phyloP scores from a whole-genome alignment of 1,284 basidiomycete genomes.

The Limonomyces culmigenus region DNA sequence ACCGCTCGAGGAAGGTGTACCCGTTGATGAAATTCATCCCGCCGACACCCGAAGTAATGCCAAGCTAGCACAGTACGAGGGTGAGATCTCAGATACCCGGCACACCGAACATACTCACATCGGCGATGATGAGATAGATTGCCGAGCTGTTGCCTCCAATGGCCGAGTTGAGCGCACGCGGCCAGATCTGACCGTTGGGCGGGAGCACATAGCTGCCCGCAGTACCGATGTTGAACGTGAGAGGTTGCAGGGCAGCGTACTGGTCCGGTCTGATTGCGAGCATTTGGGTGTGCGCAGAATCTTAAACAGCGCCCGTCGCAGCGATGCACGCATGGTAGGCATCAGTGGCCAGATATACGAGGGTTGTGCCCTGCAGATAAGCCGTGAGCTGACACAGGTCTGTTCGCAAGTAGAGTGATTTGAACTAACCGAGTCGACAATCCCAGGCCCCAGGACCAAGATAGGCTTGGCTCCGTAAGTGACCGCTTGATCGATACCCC shows the following conservation, averaged over 20 bases:
- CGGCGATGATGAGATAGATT: slow-evolving; percentile 7
- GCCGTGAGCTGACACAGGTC: not conserved
- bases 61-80: slow-evolving; percentile 7
- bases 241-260: no score
- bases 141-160: slow-evolving; percentile 5
- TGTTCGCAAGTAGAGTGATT: not conserved
- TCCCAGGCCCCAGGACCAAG: slow-evolving; percentile 31
- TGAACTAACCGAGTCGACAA: slow-evolving; percentile 32
- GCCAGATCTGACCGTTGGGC: slow-evolving; percentile 8
- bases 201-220: slow-evolving; percentile 9
- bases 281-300: slow-evolving; percentile 21
- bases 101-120: slow-evolving; percentile 2
- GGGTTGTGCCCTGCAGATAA: not conserved
- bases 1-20: slow-evolving; percentile 27
- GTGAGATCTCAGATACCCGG: slow-evolving; percentile 5
- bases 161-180: slow-evolving; percentile 6
- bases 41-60: slow-evolving; percentile 8
- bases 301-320: slow-evolving; percentile 20
- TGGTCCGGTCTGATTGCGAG: slow-evolving; percentile 21
- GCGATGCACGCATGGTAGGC: slow-evolving; percentile 16
- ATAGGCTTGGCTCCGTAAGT: slow-evolving; percentile 23
- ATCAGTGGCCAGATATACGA: slow-evolving; percentile 9
- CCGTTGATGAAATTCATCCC: slow-evolving; percentile 27
- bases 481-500: slow-evolving; percentile 46
- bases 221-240: slow-evolving; percentile 25